Evolutionary conservation across 805 yeast species (phyloP).

Genomic region (Maudiozyma saulgeensis): DNA sequence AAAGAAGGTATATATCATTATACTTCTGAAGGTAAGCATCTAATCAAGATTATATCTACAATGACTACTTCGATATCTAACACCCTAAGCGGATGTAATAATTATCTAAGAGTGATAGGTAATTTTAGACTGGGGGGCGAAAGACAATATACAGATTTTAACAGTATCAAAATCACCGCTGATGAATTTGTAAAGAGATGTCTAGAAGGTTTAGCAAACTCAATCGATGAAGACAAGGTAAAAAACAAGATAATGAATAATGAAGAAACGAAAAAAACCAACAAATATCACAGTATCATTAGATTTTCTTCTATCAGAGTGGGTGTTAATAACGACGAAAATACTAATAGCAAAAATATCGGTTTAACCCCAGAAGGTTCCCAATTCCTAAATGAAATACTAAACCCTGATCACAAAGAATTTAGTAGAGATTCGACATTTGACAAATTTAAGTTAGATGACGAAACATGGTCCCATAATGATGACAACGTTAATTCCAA

Average conservation of each 20-base stretch:
- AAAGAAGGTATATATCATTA: conserved; percentile 36
- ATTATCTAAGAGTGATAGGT: conserved; percentile 48
- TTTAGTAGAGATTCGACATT: conserved; percentile 32
- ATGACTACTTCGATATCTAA: conserved; percentile 47
- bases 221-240: conserved; percentile 26
- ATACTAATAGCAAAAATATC: neutral
- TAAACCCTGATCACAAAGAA: conserved; percentile 28
- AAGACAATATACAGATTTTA: conserved; percentile 59
- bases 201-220: conserved; percentile 48
- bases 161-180: conserved; percentile 46
- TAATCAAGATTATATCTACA: conserved; percentile 49
- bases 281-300: conserved; percentile 10
- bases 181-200: conserved; percentile 52
- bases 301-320: conserved; percentile 23
- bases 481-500: conserved; percentile 14
- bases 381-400: conserved; percentile 1
- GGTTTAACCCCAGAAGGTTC: conserved; percentile 4
- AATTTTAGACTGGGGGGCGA: conserved; percentile 52
- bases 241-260: conserved; percentile 2
- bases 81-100: conserved; percentile 42
- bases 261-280: neutral
- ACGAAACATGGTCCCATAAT: conserved; percentile 4
- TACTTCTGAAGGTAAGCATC: conserved; percentile 57
- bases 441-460: conserved; percentile 27
- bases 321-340: neutral